A percentile compares a stretch with the other conserved stretches of the same genome.
Evolutionary conservation across 2,329 filamentous ascomycete species (phyloP).

Genomic region (Talaromyces atroroseus): DNA sequence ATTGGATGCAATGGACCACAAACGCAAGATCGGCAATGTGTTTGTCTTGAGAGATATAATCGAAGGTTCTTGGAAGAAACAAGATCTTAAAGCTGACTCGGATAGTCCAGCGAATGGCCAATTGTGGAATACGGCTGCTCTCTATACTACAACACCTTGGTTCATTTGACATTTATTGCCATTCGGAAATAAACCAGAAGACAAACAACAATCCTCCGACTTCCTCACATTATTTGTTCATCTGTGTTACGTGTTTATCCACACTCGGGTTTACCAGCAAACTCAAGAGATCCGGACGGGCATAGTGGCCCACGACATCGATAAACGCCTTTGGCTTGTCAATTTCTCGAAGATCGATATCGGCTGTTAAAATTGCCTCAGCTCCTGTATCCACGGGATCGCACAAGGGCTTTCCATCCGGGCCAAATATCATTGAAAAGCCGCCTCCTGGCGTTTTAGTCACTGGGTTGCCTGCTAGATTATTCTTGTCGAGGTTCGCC

Average conservation of each 20-base stretch:
- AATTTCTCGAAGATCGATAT: slow-evolving; percentile 40
- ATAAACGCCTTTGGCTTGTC: slow-evolving; percentile 19
- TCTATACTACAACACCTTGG: too few relatives aligned
- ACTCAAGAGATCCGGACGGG: slow-evolving; percentile 44
- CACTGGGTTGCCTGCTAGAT: slow-evolving; percentile 29
- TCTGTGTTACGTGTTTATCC: too few relatives aligned
- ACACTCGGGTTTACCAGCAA: too few relatives aligned
- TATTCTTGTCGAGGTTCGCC: slow-evolving; percentile 37
- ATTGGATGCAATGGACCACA: slow-evolving; percentile 6
- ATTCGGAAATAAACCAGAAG: too few relatives aligned
- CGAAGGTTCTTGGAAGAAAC: slow-evolving; percentile 1
- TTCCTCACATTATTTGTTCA: too few relatives aligned
- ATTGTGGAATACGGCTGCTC: too few relatives aligned
- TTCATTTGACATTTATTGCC: too few relatives aligned
- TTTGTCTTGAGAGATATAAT: slow-evolving; percentile 9
- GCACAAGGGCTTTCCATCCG: slow-evolving; percentile 40
- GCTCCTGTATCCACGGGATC: slow-evolving; percentile 38
- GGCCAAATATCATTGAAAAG: slow-evolving; percentile 47
- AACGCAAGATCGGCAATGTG: slow-evolving; percentile 9
- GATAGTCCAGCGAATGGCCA: too few relatives aligned
- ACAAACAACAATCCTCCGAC: too few relatives aligned
- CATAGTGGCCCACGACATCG: slow-evolving; percentile 48
- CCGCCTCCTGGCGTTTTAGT: slow-evolving; percentile 32
- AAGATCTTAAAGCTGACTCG: slow-evolving; percentile 3
- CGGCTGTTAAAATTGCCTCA: slow-evolving; percentile 49